phyloP scores from a whole-genome alignment of 176 grass and related monocot genomes.

The Aegilops bicornis region DNA sequence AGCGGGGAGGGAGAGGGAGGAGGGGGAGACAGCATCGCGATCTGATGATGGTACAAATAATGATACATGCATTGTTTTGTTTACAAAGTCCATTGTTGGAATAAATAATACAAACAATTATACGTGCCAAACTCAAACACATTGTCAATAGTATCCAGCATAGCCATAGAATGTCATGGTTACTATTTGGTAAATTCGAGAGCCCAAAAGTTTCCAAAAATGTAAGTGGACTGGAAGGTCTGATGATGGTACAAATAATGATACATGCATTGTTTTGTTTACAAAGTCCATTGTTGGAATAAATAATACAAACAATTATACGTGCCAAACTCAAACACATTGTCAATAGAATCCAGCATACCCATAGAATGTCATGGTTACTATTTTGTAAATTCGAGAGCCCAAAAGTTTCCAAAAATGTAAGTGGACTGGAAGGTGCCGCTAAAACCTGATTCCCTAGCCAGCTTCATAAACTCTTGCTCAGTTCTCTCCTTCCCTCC shows the following conservation, averaged over 20 bases:
- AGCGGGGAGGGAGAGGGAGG: too few relatives aligned
- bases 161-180: not conserved
- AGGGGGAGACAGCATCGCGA: too few relatives aligned
- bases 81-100: too few relatives aligned
- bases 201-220: not conserved
- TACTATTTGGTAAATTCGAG: constrained; percentile 10
- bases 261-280: too few relatives aligned
- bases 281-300: too few relatives aligned
- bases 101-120: too few relatives aligned
- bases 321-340: not conserved
- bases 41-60: too few relatives aligned
- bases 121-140: not conserved
- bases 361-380: not conserved
- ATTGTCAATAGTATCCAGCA: not conserved
- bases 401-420: not conserved
- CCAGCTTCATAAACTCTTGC: not conserved
- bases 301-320: too few relatives aligned
- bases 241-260: too few relatives aligned
- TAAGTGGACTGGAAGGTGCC: not conserved
- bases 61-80: too few relatives aligned
- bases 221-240: not conserved
- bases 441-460: not conserved
- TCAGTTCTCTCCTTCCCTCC: constrained; percentile 9
- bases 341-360: not conserved
- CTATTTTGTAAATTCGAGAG: constrained; percentile 6